Conservation (phyloP, 2,329 filamentous ascomycete species). For the Tolypocladium nubicola region DNA sequence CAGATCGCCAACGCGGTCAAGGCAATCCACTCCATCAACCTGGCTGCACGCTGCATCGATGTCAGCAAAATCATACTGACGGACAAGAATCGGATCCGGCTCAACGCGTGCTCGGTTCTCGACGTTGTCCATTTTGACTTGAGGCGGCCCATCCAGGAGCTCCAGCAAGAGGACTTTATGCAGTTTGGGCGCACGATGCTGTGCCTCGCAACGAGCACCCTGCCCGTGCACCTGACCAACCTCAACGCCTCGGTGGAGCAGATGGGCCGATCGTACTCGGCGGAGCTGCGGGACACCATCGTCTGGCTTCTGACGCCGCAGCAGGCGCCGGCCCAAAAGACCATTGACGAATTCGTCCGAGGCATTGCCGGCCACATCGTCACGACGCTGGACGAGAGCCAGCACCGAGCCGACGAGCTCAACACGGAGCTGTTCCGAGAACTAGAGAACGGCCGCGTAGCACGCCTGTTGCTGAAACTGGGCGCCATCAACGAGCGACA, state of each 20-base stretch:
- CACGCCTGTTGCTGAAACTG: constrained; percentile 71
- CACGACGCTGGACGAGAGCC: constrained; percentile 61
- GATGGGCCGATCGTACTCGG: constrained; percentile 65
- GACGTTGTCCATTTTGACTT: constrained; percentile 81
- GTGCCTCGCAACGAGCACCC: constrained; percentile 64
- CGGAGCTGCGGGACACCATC: constrained; percentile 68
- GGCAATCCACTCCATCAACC: constrained; percentile 67
- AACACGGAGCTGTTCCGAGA: constrained; percentile 65
- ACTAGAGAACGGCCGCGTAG: constrained; percentile 79
- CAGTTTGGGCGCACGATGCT: constrained; percentile 78
- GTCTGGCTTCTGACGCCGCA: constrained; percentile 69
- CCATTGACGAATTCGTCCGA: constrained; percentile 67
- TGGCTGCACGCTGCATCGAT: constrained; percentile 80
- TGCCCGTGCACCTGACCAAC: constrained; percentile 44
- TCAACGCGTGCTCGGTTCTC: constrained; percentile 80
- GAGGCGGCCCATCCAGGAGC: constrained; percentile 55
- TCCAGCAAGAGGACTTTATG: constrained; percentile 80
- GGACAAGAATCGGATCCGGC: constrained; percentile 76
- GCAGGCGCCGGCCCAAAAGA: constrained; percentile 47
- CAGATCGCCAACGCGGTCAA: constrained; percentile 85
- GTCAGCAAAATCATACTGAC: constrained; percentile 84
- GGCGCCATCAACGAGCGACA: constrained; percentile 82
- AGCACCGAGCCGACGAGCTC: constrained; percentile 71
- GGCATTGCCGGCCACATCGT: constrained; percentile 72
- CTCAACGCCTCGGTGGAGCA: constrained; percentile 63